These are phyloP conservation scores for Botryotinia calthae DNA, from an alignment of 2,329 filamentous ascomycete species.

Conservation along the genomic window DNA sequence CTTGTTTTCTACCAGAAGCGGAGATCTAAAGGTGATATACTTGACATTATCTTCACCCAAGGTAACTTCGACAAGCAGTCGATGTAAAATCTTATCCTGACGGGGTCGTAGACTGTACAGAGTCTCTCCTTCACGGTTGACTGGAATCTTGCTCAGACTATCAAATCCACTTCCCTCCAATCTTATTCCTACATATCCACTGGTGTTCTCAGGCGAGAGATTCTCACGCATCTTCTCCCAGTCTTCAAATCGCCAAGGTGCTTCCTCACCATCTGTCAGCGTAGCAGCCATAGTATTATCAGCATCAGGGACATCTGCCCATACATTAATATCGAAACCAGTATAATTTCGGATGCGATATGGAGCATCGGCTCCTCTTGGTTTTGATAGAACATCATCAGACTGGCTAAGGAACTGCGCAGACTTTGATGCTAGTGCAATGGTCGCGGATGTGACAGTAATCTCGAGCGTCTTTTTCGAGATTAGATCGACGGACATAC, in stretches of 20 bases:
- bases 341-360: constrained; percentile 95
- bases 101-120: constrained; percentile 87
- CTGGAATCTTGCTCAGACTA: constrained; percentile 77
- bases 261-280: constrained; percentile 84
- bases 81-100: constrained; percentile 80
- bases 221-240: constrained; percentile 96
- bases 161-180: constrained; percentile 95
- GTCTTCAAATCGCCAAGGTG: constrained; percentile 94
- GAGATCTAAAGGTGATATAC: constrained; percentile 92
- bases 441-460: constrained; percentile 88
- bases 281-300: constrained; percentile 72
- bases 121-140: constrained; percentile 92
- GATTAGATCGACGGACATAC: constrained; percentile 78
- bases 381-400: constrained; percentile 90
- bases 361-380: constrained; percentile 84
- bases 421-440: constrained; percentile 89
- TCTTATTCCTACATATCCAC: constrained; percentile 75
- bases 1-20: constrained; percentile 88
- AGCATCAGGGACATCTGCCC: constrained; percentile 66
- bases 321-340: constrained; percentile 83
- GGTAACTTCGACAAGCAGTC: constrained; percentile 86
- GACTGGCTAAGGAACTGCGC: constrained; percentile 79
- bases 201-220: constrained; percentile 76
- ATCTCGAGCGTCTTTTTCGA: constrained; percentile 91
- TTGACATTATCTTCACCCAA: constrained; percentile 96